Evolutionary conservation across 768 basidiomycete species (phyloP).

Genomic region (Collybiopsis confluens): DNA sequence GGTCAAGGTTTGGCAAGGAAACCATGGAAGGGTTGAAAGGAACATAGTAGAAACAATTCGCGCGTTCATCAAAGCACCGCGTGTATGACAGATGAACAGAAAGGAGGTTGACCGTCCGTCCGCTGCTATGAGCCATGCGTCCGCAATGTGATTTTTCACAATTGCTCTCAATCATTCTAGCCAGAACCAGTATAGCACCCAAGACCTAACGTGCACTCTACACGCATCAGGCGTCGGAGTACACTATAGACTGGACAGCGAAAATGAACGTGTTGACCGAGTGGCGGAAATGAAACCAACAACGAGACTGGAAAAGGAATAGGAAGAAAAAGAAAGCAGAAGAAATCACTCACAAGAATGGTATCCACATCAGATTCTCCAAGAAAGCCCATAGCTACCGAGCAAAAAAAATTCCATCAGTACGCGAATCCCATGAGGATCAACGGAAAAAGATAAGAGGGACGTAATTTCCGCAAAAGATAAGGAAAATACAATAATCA

Average conservation of each 20-base stretch:
- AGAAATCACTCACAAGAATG: slow-evolving; percentile 61
- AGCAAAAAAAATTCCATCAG: slow-evolving; percentile 2
- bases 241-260: too few species aligned
- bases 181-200: too few species aligned
- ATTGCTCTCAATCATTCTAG: too few species aligned
- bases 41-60: too few species aligned
- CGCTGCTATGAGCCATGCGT: neutral
- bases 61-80: neutral
- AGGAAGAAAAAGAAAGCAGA: slow-evolving; percentile 5
- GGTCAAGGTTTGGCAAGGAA: neutral
- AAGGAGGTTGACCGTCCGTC: neutral
- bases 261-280: too few species aligned
- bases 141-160: too few species aligned
- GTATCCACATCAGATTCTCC: slow-evolving; percentile 63
- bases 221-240: too few species aligned
- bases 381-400: slow-evolving; percentile 39
- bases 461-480: slow-evolving; percentile 14
- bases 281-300: too few species aligned
- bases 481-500: slow-evolving; percentile 21
- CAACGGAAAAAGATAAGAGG: neutral
- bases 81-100: neutral
- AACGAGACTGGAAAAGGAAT: neutral
- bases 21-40: neutral
- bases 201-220: too few species aligned
- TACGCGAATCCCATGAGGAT: neutral